Conservation (phyloP, 306 rosid species). For the Dalbergia cochinchinensis region DNA sequence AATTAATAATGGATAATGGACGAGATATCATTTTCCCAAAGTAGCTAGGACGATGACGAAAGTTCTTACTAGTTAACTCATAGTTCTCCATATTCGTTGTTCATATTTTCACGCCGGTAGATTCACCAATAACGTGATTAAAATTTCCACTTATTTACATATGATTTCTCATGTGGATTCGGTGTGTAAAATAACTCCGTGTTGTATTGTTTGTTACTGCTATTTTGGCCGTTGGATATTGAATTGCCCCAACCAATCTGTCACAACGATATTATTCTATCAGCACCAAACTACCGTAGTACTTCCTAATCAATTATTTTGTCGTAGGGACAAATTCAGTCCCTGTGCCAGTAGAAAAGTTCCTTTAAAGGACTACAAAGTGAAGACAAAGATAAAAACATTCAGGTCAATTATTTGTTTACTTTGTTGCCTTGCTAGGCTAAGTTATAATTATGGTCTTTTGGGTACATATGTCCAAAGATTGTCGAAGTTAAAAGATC, state of each 20-base stretch:
- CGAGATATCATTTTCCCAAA: no score
- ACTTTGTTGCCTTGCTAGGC: conserved; percentile 1
- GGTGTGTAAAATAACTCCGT: no score
- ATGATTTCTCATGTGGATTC: no score
- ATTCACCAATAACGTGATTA: no score
- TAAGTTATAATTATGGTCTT: not conserved
- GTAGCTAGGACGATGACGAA: no score
- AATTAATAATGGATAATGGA: no score
- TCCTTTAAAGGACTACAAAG: not conserved
- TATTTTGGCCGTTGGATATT: not conserved
- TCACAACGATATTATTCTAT: not conserved
- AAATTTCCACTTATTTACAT: no score
- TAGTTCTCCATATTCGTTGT: no score
- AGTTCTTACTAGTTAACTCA: no score
- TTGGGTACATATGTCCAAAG: conserved; percentile 14
- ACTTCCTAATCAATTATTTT: not conserved
- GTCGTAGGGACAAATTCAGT: not conserved
- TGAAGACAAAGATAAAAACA: not conserved
- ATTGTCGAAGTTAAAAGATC: not conserved
- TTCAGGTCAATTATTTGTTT: no score
- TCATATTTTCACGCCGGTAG: no score
- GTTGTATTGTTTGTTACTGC: not conserved
- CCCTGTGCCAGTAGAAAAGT: not conserved
- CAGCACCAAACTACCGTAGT: not conserved
- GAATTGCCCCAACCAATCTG: not conserved